phyloP scores from a whole-genome alignment of 169 alveolate genomes.

The Miamiensis avidus region DNA sequence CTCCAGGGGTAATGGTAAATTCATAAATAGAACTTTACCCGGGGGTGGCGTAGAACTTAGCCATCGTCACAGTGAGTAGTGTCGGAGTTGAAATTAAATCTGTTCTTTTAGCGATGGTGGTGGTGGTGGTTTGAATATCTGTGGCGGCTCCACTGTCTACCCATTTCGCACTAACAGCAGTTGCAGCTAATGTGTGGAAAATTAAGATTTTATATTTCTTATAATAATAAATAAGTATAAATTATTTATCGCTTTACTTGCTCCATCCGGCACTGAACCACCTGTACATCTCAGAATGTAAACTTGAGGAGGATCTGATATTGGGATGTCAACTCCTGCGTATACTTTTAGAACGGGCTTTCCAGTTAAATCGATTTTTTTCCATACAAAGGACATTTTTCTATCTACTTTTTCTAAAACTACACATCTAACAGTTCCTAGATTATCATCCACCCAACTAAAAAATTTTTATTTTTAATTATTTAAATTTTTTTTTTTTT shows the following conservation, averaged over 20 bases:
- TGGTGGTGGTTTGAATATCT: background rate
- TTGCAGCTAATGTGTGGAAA: too few species aligned
- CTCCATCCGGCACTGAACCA: background rate
- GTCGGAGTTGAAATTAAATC: background rate
- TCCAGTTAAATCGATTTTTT: background rate
- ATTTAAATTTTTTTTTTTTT: too few species aligned
- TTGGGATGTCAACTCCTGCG: background rate
- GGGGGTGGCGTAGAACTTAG: background rate
- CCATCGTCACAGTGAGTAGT: background rate
- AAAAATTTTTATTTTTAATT: too few species aligned
- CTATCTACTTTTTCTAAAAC: too few species aligned
- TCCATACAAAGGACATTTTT: too few species aligned
- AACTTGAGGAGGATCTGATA: background rate
- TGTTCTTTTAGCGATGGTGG: too few species aligned
- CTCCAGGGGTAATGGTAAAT: background rate
- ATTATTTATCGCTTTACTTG: too few species aligned
- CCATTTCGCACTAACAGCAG: background rate
- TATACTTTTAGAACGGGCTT: background rate
- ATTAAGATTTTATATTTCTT: too few species aligned
- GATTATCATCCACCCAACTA: background rate
- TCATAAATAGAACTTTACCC: background rate
- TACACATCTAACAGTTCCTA: background rate
- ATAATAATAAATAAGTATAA: too few species aligned
- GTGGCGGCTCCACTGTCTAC: background rate
- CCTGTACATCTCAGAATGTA: background rate